Base-by-base conservation (phyloP, 352 stramenopile species). In the Globisporangium recalcitrans region DNA sequence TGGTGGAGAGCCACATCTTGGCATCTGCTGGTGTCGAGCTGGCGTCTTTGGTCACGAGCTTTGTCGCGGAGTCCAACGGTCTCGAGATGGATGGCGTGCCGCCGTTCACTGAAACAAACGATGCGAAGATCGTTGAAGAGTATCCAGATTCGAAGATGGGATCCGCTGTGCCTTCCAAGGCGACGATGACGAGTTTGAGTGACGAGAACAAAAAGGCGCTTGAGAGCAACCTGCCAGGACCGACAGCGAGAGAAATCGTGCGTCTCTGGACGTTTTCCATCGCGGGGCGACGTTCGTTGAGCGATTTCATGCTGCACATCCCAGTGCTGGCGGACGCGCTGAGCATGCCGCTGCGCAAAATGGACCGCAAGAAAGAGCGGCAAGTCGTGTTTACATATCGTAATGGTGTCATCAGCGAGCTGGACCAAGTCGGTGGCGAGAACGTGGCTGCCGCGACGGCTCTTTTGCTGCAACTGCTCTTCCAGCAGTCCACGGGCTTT, bases 281-380 rank as follows among this genome's bases (percentile, higher is more conserved):
- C 13, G 82, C 75, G n/a, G 80, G 78, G 27, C 77, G 76, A 46
- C 73, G 72, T 9, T 88, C 82, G 24, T 52, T 93, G 4, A 59
- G 53, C 19, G 85, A 91, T 64, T 88, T 95, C 19, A 80, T 74
- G 59, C 48, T 58, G 7, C 81, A 93, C 48, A 55, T 95, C 1
- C 69, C 72, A 3, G 70, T 80, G 26, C 53, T 95, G 10, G 74
- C 78, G 9, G 71, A 84, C 8, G 77, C 73, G 13, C 48, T 95
- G 66, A 87, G 76, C 60, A 89, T 95, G 70, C 85, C 85, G 27
- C 61, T 91, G 68, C 77, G 74, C 21, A 95, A 93, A 60, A 62
- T 85, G 22, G 85, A 95, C 64, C 83, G 85, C 22, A 95, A 95
- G 64, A 90, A 90, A 54, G 84, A 95, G 71, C 78, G 81, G 8